Evolutionary conservation across 306 rosid species (phyloP).

Genomic region (Trifolium pratense): DNA sequence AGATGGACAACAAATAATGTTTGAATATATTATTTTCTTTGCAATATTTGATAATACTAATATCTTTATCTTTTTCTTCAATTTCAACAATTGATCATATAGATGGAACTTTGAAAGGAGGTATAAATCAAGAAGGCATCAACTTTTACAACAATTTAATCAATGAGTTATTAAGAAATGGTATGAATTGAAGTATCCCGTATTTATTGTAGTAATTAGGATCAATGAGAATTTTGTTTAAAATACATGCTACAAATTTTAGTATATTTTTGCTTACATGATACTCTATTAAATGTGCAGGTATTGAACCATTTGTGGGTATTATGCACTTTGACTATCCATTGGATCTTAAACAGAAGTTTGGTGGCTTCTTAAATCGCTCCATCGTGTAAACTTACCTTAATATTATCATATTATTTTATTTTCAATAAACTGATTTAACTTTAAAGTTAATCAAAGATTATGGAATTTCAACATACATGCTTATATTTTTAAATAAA

Average conservation of each 20-base stretch:
- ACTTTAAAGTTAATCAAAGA: background rate
- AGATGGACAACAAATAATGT: too few relatives aligned
- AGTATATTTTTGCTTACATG: background rate
- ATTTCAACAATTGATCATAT: too few relatives aligned
- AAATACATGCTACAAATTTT: background rate
- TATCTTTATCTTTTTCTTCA: too few relatives aligned
- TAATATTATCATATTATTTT: background rate
- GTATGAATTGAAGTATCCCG: too few relatives aligned
- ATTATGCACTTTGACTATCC: constrained; percentile 38
- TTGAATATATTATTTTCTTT: too few relatives aligned
- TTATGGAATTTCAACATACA: background rate
- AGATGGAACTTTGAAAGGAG: too few relatives aligned
- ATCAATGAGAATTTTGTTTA: background rate
- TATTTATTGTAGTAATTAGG: background rate
- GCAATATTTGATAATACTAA: too few relatives aligned
- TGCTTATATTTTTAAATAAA: background rate
- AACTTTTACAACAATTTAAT: too few relatives aligned
- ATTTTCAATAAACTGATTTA: background rate
- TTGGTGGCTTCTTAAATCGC: constrained; percentile 38
- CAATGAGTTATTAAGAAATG: too few relatives aligned
- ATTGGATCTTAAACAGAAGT: background rate
- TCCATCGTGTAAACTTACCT: constrained; percentile 41
- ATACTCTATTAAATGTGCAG: constrained; percentile 9
- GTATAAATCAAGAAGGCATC: too few relatives aligned
- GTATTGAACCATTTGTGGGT: constrained; percentile 40